Percentiles rank a stretch among this genome's conserved stretches.
Conservation (phyloP, 2,329 filamentous ascomycete species). For the Pyricularia grisea region DNA sequence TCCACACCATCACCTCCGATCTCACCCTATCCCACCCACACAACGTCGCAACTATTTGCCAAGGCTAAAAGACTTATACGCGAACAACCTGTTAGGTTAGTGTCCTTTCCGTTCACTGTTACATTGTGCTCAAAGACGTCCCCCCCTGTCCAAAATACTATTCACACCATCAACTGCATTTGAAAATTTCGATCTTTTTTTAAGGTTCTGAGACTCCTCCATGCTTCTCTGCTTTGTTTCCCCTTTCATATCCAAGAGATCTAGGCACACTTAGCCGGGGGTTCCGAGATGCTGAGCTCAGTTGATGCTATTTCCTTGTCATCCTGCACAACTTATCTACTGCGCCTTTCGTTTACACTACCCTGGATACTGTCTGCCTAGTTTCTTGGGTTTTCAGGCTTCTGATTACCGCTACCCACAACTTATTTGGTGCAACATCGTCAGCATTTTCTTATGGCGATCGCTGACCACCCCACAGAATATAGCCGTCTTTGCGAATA, state of each 20-base stretch:
- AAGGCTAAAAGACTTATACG: conserved; percentile 1
- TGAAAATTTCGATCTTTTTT: not conserved
- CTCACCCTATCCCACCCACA: not conserved
- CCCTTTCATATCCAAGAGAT: not conserved
- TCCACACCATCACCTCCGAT: not conserved
- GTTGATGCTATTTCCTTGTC: not conserved
- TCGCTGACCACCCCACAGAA: conserved; percentile 5
- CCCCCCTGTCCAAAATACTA: no score
- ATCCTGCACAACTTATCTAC: not conserved
- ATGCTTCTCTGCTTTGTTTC: not conserved
- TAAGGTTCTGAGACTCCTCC: conserved; percentile 2
- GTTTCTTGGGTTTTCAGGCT: not conserved
- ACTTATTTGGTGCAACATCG: not conserved
- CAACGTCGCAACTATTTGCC: not conserved
- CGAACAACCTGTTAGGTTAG: conserved; percentile 5
- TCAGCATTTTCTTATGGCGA: not conserved
- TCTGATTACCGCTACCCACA: not conserved
- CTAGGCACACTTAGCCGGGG: not conserved
- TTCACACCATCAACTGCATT: not conserved
- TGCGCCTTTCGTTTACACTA: not conserved
- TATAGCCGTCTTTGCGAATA: not conserved
- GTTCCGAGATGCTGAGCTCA: not conserved
- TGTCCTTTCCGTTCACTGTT: conserved; percentile 3
- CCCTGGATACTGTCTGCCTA: not conserved
- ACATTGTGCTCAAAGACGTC: not conserved